Evolutionary conservation across 306 rosid genomes (phyloP).

Genomic region (Ammopiptanthus mongolicus): DNA sequence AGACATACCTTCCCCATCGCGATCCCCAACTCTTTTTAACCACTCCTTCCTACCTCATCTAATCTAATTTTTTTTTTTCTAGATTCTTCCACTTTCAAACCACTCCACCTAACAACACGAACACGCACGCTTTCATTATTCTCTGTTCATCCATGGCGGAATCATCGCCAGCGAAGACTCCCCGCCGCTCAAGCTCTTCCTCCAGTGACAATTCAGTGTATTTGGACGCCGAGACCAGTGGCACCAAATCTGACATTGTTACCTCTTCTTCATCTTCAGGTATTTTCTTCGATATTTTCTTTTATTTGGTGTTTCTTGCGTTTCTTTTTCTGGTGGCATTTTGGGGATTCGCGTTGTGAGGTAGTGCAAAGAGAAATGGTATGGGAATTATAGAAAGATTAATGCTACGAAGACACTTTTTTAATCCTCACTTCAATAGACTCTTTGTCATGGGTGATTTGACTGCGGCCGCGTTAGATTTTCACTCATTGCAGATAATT

Average conservation of each 20-base stretch:
- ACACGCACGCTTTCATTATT: neutral
- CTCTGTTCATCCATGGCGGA: conserved; percentile 28
- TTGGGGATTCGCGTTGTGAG: neutral
- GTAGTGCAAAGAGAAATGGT: neutral
- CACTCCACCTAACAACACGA: neutral
- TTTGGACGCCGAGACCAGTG: conserved; percentile 20
- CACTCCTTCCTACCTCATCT: neutral
- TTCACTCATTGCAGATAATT: too few species aligned
- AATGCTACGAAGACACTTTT: too few species aligned
- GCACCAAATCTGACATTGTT: conserved; percentile 1
- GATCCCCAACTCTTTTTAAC: neutral
- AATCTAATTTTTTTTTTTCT: neutral
- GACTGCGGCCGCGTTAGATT: too few species aligned
- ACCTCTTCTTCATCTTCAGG: conserved; percentile 4
- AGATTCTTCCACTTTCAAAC: neutral
- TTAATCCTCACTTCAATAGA: too few species aligned
- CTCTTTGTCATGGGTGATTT: too few species aligned
- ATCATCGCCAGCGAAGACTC: neutral
- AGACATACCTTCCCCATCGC: neutral
- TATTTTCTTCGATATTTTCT: neutral
- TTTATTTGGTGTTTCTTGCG: neutral
- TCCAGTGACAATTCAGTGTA: conserved; percentile 39
- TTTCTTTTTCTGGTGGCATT: neutral
- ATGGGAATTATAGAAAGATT: neutral
- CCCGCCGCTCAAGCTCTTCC: conserved; percentile 20